Percentiles rank a stretch among this genome's conserved stretches.
Conservation (phyloP, 768 basidiomycete species). For the Lentinula edodes region DNA sequence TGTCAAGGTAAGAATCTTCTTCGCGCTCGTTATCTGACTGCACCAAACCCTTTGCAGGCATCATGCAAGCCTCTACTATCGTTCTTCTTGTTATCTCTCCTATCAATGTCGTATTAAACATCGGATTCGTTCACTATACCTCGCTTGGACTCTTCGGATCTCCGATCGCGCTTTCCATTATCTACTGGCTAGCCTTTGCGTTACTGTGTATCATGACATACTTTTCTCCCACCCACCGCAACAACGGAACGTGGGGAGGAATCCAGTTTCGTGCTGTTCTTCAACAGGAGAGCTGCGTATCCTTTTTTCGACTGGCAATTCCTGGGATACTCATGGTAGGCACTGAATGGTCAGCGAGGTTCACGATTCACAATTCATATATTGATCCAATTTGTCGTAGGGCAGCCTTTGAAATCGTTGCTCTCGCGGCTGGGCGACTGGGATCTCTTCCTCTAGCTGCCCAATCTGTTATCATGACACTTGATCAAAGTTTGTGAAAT, state of each 20-base stretch:
- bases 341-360: slow-evolving; percentile 62
- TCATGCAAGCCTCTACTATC: slow-evolving; percentile 67
- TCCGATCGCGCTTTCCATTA: slow-evolving; percentile 60
- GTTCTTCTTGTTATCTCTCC: slow-evolving; percentile 62
- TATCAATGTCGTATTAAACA: slow-evolving; percentile 56
- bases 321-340: slow-evolving; percentile 78
- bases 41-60: slow-evolving; percentile 36
- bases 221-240: slow-evolving; percentile 45
- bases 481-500: slow-evolving; percentile 56
- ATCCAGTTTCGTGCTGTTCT: slow-evolving; percentile 39
- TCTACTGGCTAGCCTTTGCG: slow-evolving; percentile 64
- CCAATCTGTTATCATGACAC: slow-evolving; percentile 77
- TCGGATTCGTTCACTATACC: slow-evolving; percentile 60
- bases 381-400: slow-evolving; percentile 23
- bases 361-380: neutral
- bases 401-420: slow-evolving; percentile 81
- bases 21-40: neutral
- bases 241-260: slow-evolving; percentile 63
- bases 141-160: slow-evolving; percentile 60
- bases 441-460: slow-evolving; percentile 66
- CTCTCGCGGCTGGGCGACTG: slow-evolving; percentile 67
- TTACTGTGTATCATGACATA: slow-evolving; percentile 45
- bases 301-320: slow-evolving; percentile 63
- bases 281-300: slow-evolving; percentile 41
- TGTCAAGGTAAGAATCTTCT: slow-evolving; percentile 51